Evolutionary conservation across 73 alveolate species (phyloP).

Genomic region (Urostyla sp.): DNA sequence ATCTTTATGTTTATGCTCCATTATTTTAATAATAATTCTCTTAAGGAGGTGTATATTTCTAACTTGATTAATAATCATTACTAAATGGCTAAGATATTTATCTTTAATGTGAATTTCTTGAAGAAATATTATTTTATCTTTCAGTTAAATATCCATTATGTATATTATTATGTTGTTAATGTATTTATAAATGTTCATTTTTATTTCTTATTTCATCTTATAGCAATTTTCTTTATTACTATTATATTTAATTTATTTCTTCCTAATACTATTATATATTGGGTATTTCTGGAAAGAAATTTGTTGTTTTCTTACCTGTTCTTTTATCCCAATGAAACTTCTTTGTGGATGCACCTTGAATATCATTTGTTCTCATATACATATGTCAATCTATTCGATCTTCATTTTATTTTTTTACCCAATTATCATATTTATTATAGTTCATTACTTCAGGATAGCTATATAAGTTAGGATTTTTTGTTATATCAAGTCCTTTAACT

Average conservation of each 20-base stretch:
- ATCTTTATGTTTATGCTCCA: too few relatives aligned
- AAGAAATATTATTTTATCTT: too few relatives aligned
- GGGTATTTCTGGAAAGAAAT: conserved; percentile 43
- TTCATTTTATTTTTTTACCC: conserved; percentile 1
- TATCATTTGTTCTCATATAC: conserved; percentile 29
- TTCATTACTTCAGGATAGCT: conserved; percentile 18
- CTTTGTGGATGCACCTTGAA: conserved; percentile 33
- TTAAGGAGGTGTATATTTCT: too few relatives aligned
- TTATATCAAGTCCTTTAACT: conserved; percentile 17
- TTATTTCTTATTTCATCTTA: not conserved
- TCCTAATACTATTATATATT: not conserved
- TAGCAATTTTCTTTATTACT: not conserved
- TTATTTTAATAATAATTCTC: too few relatives aligned
- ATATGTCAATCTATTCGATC: conserved; percentile 45
- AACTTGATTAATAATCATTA: too few relatives aligned
- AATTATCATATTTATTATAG: conserved; percentile 32
- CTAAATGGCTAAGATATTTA: too few relatives aligned
- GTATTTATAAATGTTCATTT: too few relatives aligned
- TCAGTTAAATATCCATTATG: too few relatives aligned
- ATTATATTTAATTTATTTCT: too few relatives aligned
- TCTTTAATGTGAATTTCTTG: too few relatives aligned
- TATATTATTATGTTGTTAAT: too few relatives aligned
- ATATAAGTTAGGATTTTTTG: conserved; percentile 41
- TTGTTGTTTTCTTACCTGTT: conserved; percentile 15
- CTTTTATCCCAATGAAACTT: conserved; percentile 4